Evolutionary conservation across 163 green algal genomes (phyloP).

Genomic region (Chloroidium sp.): DNA sequence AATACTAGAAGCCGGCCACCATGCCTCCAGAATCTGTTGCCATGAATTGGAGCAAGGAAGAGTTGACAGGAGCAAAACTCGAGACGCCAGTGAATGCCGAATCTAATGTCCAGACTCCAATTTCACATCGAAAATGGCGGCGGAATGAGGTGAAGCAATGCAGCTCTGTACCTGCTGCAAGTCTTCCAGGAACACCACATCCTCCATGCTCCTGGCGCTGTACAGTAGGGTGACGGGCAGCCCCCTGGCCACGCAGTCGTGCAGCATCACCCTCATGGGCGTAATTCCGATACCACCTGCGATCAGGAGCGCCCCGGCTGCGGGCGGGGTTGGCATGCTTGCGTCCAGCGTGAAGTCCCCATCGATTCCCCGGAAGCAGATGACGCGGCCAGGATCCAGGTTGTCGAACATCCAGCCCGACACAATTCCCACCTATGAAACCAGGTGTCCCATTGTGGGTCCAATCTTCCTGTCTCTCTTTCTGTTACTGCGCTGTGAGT

Average conservation of each 20-base stretch:
- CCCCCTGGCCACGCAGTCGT: constrained; percentile 2
- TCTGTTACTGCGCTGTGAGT: too few species aligned
- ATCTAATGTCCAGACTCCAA: background rate
- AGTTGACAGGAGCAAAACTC: background rate
- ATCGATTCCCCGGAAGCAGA: constrained; percentile 7
- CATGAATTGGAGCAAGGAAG: background rate
- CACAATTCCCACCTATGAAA: constrained; percentile 3
- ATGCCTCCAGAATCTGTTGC: background rate
- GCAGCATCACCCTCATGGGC: constrained; percentile 23
- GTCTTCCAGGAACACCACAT: constrained; percentile 17
- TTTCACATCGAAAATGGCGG: background rate
- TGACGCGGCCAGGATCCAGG: constrained; percentile 4
- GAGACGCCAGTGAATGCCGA: too few species aligned
- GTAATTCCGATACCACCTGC: constrained; percentile 24
- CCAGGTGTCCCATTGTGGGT: too few species aligned
- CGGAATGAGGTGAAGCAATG: background rate
- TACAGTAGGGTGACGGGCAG: constrained; percentile 11
- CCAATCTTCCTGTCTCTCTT: too few species aligned
- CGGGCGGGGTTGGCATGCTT: background rate
- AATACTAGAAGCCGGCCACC: background rate
- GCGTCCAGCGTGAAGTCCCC: constrained; percentile 10
- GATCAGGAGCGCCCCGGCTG: constrained; percentile 8
- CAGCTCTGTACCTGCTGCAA: background rate
- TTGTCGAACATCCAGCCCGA: constrained; percentile 16
- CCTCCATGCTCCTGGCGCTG: constrained; percentile 2